A percentile compares a stretch with the other conserved stretches of the same genome.
Evolutionary conservation across 441 rosid genomes (phyloP).

Genomic region (Mallotus japonicus): DNA sequence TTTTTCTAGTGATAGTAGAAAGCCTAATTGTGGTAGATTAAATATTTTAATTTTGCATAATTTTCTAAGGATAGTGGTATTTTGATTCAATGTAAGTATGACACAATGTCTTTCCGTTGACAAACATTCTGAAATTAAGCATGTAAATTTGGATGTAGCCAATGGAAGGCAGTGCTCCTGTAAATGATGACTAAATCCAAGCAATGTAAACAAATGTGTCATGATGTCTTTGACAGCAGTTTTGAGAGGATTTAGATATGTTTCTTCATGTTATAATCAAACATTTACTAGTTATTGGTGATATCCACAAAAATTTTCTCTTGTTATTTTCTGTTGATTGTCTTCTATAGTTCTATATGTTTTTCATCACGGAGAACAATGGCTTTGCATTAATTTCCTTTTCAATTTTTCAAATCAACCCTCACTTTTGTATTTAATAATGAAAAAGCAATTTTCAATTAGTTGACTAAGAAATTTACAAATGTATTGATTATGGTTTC

Average conservation of each 20-base stretch:
- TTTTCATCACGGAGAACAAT: neutral
- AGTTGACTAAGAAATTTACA: neutral
- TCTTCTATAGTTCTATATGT: neutral
- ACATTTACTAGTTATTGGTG: neutral
- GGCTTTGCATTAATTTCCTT: neutral
- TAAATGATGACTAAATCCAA: neutral
- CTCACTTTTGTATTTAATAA: neutral
- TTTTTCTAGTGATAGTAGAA: slow-evolving; percentile 9
- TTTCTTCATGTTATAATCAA: neutral
- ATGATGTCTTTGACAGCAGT: slow-evolving; percentile 1
- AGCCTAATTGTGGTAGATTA: neutral
- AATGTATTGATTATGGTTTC: neutral
- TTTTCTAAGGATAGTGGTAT: neutral
- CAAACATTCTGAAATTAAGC: neutral
- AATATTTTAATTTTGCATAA: neutral
- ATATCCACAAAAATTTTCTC: neutral
- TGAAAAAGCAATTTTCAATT: neutral
- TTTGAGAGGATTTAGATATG: neutral
- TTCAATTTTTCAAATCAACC: neutral
- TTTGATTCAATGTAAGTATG: neutral
- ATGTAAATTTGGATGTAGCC: neutral
- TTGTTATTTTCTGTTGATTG: neutral
- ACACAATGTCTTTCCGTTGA: neutral
- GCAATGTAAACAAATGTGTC: neutral
- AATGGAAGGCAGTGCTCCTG: neutral